Conservation (phyloP, 495 filamentous ascomycete species). For the Xylaria bambusicola region DNA sequence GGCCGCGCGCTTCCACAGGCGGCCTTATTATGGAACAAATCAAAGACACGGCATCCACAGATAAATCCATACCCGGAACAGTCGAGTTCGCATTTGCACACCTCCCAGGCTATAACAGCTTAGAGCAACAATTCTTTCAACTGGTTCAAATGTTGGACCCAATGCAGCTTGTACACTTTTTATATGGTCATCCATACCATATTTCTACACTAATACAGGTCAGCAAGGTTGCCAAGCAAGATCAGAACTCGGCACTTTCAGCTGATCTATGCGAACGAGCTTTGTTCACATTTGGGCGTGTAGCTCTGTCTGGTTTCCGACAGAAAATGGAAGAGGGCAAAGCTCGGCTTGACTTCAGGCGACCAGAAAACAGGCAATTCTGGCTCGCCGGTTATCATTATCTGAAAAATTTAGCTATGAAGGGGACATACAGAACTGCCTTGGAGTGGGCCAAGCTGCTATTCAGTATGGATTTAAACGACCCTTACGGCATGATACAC, state of each 20-base stretch:
- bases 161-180: conserved; percentile 54
- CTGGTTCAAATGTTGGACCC: conserved; percentile 84
- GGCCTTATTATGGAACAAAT: conserved; percentile 83
- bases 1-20: conserved; percentile 78
- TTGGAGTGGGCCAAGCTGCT: conserved; percentile 91
- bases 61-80: conserved; percentile 43
- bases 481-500: conserved; percentile 80
- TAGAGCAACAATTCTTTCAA: conserved; percentile 74
- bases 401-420: conserved; percentile 76
- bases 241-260: conserved; percentile 79
- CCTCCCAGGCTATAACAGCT: conserved; percentile 69
- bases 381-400: conserved; percentile 90
- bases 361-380: conserved; percentile 87
- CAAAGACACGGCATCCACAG: conserved; percentile 36
- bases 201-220: conserved; percentile 91
- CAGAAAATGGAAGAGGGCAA: conserved; percentile 74
- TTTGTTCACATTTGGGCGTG: conserved; percentile 88
- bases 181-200: conserved; percentile 65
- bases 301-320: conserved; percentile 76
- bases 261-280: conserved; percentile 89
- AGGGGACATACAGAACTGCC: conserved; percentile 90
- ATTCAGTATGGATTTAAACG: conserved; percentile 71
- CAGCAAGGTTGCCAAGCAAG: conserved; percentile 86
- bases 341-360: conserved; percentile 73
- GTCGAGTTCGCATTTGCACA: conserved; percentile 76